These are phyloP conservation scores for Phytophthora citricola DNA, from an alignment of 352 stramenopile genomes.

Conservation along the genomic window DNA sequence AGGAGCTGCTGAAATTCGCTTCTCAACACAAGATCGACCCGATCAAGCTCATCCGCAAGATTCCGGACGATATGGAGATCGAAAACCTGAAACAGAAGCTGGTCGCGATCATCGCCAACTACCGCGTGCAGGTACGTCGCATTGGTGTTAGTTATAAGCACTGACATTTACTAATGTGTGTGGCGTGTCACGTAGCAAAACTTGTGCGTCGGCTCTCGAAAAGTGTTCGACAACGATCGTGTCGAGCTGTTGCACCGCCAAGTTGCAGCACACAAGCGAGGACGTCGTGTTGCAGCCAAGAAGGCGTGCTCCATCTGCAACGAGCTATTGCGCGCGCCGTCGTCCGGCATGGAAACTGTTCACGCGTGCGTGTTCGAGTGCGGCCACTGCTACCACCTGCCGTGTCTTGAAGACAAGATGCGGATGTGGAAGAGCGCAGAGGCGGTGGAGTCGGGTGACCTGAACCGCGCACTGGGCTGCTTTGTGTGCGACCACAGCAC, in stretches of 20 bases:
- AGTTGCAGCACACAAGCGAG: slow-evolving; percentile 66
- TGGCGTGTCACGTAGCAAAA: slow-evolving; percentile 59
- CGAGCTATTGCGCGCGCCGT: slow-evolving; percentile 58
- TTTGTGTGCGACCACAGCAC: slow-evolving; percentile 88
- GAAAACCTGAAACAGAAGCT: slow-evolving; percentile 84
- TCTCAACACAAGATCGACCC: slow-evolving; percentile 87
- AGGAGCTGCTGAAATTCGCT: slow-evolving; percentile 75
- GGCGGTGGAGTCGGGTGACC: slow-evolving; percentile 50
- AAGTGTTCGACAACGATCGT: slow-evolving; percentile 82
- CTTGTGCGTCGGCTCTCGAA: slow-evolving; percentile 74
- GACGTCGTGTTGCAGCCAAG: slow-evolving; percentile 62
- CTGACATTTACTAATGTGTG: neutral
- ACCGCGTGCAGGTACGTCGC: slow-evolving; percentile 72
- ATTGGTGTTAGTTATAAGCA: neutral
- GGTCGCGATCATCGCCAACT: slow-evolving; percentile 81
- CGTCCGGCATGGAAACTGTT: slow-evolving; percentile 53
- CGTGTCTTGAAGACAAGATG: slow-evolving; percentile 86
- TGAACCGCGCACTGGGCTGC: slow-evolving; percentile 66
- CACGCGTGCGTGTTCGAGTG: slow-evolving; percentile 87
- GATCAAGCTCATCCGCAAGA: slow-evolving; percentile 88
- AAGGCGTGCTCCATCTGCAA: slow-evolving; percentile 73
- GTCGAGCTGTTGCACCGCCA: slow-evolving; percentile 74
- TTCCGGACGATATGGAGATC: slow-evolving; percentile 86
- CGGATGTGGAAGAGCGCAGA: slow-evolving; percentile 86
- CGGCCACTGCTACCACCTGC: slow-evolving; percentile 82